A percentile compares a stretch with the other conserved stretches of the same genome.
phyloP scores from a whole-genome alignment of 2,329 filamentous ascomycete genomes.

The Aspergillus versicolor region DNA sequence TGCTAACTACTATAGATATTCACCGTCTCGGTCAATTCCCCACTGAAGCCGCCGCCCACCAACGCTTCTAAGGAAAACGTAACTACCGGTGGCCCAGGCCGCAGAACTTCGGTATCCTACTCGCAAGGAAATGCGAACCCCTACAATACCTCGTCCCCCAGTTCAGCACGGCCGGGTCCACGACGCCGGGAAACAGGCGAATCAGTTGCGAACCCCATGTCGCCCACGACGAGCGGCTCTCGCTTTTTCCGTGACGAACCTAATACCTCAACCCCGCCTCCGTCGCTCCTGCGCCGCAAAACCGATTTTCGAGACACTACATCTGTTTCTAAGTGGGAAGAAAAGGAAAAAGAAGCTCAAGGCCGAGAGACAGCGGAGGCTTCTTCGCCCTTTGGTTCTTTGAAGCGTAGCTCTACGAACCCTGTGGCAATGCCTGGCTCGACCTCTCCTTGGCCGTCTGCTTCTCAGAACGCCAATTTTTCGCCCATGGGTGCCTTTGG shows the following conservation, averaged over 20 bases:
- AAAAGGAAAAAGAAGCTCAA: slow-evolving; percentile 51
- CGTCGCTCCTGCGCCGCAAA: slow-evolving; percentile 59
- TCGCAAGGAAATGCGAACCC: slow-evolving; percentile 60
- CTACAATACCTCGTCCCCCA: slow-evolving; percentile 73
- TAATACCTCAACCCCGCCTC: slow-evolving; percentile 59
- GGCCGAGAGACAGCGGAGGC: slow-evolving; percentile 42
- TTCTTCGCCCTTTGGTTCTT: slow-evolving; percentile 50
- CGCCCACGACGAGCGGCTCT: slow-evolving; percentile 45
- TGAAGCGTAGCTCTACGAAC: slow-evolving; percentile 58
- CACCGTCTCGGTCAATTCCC: slow-evolving; percentile 84
- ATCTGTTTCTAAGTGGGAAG: slow-evolving; percentile 44
- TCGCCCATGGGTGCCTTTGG: slow-evolving; percentile 83
- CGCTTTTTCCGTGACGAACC: slow-evolving; percentile 52
- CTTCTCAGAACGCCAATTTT: slow-evolving; percentile 62
- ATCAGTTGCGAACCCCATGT: slow-evolving; percentile 55
- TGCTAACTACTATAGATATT: slow-evolving; percentile 63
- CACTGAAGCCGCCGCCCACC: slow-evolving; percentile 79
- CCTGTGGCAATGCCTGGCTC: slow-evolving; percentile 51
- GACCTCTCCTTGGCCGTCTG: slow-evolving; percentile 59
- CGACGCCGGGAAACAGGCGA: slow-evolving; percentile 84
- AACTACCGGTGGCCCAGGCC: slow-evolving; percentile 49
- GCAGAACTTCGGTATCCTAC: slow-evolving; percentile 78
- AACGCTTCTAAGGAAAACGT: slow-evolving; percentile 58
- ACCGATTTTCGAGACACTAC: slow-evolving; percentile 60
- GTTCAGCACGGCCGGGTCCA: slow-evolving; percentile 68